These are phyloP conservation scores for Grammothele lineata DNA, from an alignment of 768 basidiomycete species.

Conservation along the genomic window DNA sequence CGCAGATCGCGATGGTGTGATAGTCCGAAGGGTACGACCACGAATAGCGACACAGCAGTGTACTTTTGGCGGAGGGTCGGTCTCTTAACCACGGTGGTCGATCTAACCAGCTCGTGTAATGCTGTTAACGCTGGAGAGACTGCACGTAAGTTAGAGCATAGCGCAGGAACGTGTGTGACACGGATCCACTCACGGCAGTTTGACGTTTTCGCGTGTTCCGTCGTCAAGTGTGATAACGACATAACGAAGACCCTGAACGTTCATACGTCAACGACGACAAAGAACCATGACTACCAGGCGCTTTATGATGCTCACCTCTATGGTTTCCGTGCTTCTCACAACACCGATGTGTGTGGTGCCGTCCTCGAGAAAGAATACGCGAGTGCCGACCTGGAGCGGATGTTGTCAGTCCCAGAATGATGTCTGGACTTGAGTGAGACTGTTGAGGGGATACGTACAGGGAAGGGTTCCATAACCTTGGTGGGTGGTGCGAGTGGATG, in stretches of 20 bases:
- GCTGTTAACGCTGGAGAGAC: slow-evolving; percentile 14
- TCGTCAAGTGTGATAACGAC: slow-evolving; percentile 17
- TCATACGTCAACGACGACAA: slow-evolving; percentile 6
- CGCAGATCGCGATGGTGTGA: too few species aligned
- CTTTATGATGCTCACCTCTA: slow-evolving; percentile 44
- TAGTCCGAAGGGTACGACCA: too few species aligned
- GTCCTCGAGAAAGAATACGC: slow-evolving; percentile 64
- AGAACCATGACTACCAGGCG: background rate
- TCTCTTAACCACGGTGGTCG: too few species aligned
- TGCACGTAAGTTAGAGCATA: slow-evolving; percentile 3
- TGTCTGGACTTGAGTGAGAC: background rate
- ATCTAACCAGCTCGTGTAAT: slow-evolving; percentile 3
- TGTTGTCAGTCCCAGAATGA: background rate
- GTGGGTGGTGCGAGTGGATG: too few species aligned
- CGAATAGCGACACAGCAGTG: too few species aligned
- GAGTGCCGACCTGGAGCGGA: slow-evolving; percentile 53
- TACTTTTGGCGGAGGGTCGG: too few species aligned
- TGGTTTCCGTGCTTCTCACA: slow-evolving; percentile 48
- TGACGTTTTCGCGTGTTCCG: slow-evolving; percentile 11
- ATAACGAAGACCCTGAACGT: slow-evolving; percentile 11
- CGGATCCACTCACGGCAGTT: slow-evolving; percentile 15
- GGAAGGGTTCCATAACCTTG: too few species aligned
- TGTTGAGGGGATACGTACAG: background rate
- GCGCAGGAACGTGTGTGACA: background rate
- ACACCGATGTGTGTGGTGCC: slow-evolving; percentile 54